These are phyloP conservation scores for Gleditsia sinensis DNA, from an alignment of 306 rosid species.

Conservation along the genomic window DNA sequence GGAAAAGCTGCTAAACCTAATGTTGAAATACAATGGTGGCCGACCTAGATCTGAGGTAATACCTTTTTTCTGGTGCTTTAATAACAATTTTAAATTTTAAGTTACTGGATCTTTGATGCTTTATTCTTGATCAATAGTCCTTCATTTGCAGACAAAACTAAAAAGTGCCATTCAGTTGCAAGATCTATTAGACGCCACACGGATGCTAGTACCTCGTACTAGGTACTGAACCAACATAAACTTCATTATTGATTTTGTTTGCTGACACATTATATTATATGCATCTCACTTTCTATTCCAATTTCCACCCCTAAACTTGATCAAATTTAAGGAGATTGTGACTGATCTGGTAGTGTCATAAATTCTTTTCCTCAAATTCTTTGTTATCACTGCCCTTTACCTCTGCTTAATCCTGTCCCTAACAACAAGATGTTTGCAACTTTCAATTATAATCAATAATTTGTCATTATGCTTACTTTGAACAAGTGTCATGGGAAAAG, in stretches of 20 bases:
- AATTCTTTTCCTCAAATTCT: neutral
- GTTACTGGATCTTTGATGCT: slow-evolving; percentile 21
- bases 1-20: slow-evolving; percentile 83
- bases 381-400: neutral
- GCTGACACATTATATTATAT: neutral
- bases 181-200: slow-evolving; percentile 95
- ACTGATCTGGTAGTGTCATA: neutral
- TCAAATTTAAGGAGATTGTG: neutral
- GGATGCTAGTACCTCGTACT: slow-evolving; percentile 86
- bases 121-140: slow-evolving; percentile 29
- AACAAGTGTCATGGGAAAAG: neutral
- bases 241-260: neutral
- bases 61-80: slow-evolving; percentile 16
- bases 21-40: slow-evolving; percentile 95
- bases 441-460: neutral
- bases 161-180: slow-evolving; percentile 98
- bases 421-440: neutral
- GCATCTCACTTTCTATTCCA: neutral
- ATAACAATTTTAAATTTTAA: slow-evolving; percentile 23
- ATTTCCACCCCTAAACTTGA: neutral
- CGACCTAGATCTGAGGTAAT: slow-evolving; percentile 88
- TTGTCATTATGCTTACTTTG: neutral
- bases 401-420: neutral
- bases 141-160: slow-evolving; percentile 76
- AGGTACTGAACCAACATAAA: slow-evolving; percentile 56